phyloP scores from a whole-genome alignment of 2,329 filamentous ascomycete genomes.

The Ophiostoma sp. region DNA sequence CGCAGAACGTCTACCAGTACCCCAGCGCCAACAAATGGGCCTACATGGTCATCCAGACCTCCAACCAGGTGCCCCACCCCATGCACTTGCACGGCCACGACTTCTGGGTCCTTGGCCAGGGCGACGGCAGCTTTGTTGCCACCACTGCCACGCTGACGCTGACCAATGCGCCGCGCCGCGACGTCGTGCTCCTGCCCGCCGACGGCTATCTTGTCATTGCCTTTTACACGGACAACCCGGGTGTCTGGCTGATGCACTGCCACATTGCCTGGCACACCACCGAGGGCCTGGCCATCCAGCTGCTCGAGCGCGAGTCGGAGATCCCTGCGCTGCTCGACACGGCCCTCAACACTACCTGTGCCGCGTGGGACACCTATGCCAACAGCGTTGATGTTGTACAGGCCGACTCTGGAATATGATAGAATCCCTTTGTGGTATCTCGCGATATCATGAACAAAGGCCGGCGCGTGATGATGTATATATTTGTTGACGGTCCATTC shows the following conservation, averaged over 20 bases:
- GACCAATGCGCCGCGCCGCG: constrained; percentile 40
- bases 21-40: constrained; percentile 23
- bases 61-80: constrained; percentile 32
- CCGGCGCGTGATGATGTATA: constrained; percentile 10
- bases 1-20: constrained; percentile 22
- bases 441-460: neutral
- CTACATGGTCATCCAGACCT: constrained; percentile 25
- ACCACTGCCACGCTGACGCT: constrained; percentile 29
- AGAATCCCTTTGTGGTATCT: neutral
- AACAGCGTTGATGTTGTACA: constrained; percentile 13
- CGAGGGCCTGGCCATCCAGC: constrained; percentile 46
- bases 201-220: constrained; percentile 42
- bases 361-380: constrained; percentile 18
- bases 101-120: constrained; percentile 36
- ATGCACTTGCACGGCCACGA: constrained; percentile 44
- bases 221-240: constrained; percentile 45
- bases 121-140: constrained; percentile 21
- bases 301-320: constrained; percentile 36
- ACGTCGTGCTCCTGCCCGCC: constrained; percentile 39
- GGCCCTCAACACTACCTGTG: constrained; percentile 21
- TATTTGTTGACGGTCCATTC: constrained; percentile 9
- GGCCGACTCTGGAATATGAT: constrained; percentile 21
- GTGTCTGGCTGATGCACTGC: constrained; percentile 49
- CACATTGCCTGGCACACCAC: constrained; percentile 49
- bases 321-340: constrained; percentile 23